Evolutionary conservation across 164 flowering plant species (phyloP), one percentile per base, ranked within the genome.

Genomic region (Brasenia schreberi): DNA sequence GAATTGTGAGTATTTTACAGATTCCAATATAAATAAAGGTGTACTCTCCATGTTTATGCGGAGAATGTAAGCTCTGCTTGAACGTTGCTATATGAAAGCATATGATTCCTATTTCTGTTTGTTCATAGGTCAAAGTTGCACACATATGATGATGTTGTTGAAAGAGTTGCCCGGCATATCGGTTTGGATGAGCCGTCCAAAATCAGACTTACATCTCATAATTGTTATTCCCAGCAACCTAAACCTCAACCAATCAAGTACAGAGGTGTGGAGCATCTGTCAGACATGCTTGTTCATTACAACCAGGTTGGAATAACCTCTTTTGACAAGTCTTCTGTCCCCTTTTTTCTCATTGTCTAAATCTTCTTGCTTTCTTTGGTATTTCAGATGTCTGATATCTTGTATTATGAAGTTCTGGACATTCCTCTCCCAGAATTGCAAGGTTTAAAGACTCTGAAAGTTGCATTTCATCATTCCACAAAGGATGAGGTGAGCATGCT

Each of bases 201-300:
- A 80, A 84, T 94, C 43, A 78, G 98, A 78, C 85, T 94, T 39
- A 94, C 98, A 61, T 75, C 98, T 65, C 97, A 91, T 72, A 94
- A 89, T 76, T 87, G 95, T 73, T 94, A 94, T 77, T 87, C 93
- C 68, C 96, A 91, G 80, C 96, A 91, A 71, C 98, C 98, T 49
- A 94, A 89, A 76, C 96, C 98, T 53, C 87, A 85, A 65, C 93
- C 96, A 1, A 88, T 94, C 44, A 94, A 89, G 74, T 91, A 85
- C 69, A 78, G 96, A 42, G 97, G 96, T 39, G 85, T 87, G 9
- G 96, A 94, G 18, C 92, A 76, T 78, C 75, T 94, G 71, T 76
- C 92, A 56, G 99, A 94, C 68, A 91, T 94, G 97, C 74, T 94
- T 62, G 84, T 83, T 45, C 93, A 91, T 75, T 87, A 91, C 78